Base-by-base conservation (phyloP, 805 yeast species). In the Clavispora carvajalis region DNA sequence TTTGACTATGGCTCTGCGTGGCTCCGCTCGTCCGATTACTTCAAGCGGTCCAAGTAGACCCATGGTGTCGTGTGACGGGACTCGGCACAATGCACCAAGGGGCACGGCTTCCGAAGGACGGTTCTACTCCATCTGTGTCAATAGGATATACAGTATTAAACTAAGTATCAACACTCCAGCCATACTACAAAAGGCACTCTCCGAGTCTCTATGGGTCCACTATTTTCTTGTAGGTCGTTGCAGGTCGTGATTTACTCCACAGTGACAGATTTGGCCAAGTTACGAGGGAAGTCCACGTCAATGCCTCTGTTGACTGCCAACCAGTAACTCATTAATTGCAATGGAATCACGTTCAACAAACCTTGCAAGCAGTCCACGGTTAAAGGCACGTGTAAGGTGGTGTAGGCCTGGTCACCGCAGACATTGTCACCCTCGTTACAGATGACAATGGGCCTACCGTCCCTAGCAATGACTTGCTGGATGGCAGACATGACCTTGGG, bases 311-410 rank as follows among this genome's bases (percentile, higher is more conserved):
- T 80, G 40, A 88, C 91, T 40, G 99, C 97, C 57, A 93, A 76
- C 93, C 96, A 90, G 71, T 93, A 93, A 58, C 96, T 84, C 79
- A 90, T 89, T 64, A 93, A 75, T 67, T 93, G 99, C 60, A 93
- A 65, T 41, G 99, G 99, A 55, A 93, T 79, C 49, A 93, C 95
- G 59, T 91, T 93, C 59, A 93, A 73, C 57, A 93, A 72, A 35
- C 99, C 99, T 73, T 93, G 99, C 64, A 93, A 75, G 70, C 99
- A 93, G 64, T 93, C 99, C 44, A 90, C 96, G 5, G 98, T 88
- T 53, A 77, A 79, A 40, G 99, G 99, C 41, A 93, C 96, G 60
- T 89, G 93, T 55, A 93, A 73, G 26, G 85, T 79, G 18, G 83
- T 85, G 55, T 78, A 70, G 9, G 77, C 74, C 52, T 79, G 75